Conservation (phyloP, 257 asterid genomes). For the Ilex aquifolium region DNA sequence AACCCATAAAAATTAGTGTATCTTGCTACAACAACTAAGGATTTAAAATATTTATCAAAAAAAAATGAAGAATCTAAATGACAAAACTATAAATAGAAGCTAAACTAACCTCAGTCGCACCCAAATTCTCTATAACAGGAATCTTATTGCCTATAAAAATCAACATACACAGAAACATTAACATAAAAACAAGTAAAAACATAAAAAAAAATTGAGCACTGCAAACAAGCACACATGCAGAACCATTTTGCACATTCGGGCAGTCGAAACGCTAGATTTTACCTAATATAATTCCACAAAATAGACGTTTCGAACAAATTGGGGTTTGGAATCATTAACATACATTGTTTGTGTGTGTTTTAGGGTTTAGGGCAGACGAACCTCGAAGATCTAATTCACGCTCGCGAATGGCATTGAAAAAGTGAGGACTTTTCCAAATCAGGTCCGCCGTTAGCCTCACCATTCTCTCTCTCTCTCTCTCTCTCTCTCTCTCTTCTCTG, state of each 20-base stretch:
- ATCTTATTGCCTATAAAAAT: conserved; percentile 70
- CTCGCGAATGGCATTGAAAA: conserved; percentile 89
- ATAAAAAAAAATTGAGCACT: not conserved
- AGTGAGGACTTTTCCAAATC: conserved; percentile 92
- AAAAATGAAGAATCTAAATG: too few species aligned
- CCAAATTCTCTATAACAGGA: conserved; percentile 86
- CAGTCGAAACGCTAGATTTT: too few species aligned
- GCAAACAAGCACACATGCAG: not conserved
- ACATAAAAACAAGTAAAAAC: not conserved
- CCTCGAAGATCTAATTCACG: conserved; percentile 97
- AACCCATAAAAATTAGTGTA: too few species aligned
- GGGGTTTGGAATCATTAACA: too few species aligned
- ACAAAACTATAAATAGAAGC: not conserved
- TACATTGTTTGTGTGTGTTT: not conserved
- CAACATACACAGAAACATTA: not conserved
- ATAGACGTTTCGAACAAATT: too few species aligned
- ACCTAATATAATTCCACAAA: not conserved
- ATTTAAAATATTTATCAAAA: not conserved
- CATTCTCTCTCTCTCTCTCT: conserved; percentile 29
- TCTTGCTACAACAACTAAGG: too few species aligned
- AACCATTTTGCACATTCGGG: not conserved
- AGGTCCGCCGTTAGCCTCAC: conserved; percentile 89
- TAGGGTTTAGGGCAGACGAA: conserved; percentile 12
- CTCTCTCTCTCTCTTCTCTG: not conserved
- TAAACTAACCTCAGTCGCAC: conserved; percentile 87